Conservation (phyloP, 257 asterid species). For the Gentiana dahurica region DNA sequence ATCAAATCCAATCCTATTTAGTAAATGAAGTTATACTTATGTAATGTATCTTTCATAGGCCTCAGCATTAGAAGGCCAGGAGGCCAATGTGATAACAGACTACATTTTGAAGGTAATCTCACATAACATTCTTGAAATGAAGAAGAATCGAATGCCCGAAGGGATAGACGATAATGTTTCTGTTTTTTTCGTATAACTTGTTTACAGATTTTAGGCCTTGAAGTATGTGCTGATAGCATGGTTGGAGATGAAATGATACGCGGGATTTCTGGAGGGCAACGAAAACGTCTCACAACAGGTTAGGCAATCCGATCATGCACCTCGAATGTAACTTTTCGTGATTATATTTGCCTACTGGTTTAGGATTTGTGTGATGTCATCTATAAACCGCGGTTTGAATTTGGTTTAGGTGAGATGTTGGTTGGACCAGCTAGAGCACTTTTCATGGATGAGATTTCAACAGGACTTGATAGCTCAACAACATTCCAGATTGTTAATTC, state of each 20-base stretch:
- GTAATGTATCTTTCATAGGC: conserved; percentile 27
- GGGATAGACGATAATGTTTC: too few relatives aligned
- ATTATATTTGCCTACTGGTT: too few relatives aligned
- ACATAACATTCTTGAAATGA: not conserved
- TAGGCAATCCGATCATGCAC: not conserved
- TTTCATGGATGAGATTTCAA: conserved; percentile 94
- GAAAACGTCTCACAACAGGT: conserved; percentile 89
- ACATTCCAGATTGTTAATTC: conserved; percentile 77
- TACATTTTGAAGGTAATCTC: conserved; percentile 60
- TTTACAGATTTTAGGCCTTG: conserved; percentile 41
- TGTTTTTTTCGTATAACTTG: not conserved
- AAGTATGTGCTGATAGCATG: conserved; percentile 68
- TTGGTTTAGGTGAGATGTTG: conserved; percentile 66
- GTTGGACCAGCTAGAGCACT: conserved; percentile 88
- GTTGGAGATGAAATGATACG: conserved; percentile 84
- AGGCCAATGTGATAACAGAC: conserved; percentile 58
- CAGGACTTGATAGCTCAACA: conserved; percentile 88
- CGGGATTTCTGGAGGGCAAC: conserved; percentile 89
- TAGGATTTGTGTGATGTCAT: too few relatives aligned
- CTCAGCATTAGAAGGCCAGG: conserved; percentile 63
- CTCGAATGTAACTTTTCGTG: too few relatives aligned
- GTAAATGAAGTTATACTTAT: not conserved
- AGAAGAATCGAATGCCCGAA: not conserved
- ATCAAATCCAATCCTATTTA: not conserved
- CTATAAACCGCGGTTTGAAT: not conserved